Base-by-base conservation (phyloP, 2,329 filamentous ascomycete species). In the Ceratocystis cubensis region DNA sequence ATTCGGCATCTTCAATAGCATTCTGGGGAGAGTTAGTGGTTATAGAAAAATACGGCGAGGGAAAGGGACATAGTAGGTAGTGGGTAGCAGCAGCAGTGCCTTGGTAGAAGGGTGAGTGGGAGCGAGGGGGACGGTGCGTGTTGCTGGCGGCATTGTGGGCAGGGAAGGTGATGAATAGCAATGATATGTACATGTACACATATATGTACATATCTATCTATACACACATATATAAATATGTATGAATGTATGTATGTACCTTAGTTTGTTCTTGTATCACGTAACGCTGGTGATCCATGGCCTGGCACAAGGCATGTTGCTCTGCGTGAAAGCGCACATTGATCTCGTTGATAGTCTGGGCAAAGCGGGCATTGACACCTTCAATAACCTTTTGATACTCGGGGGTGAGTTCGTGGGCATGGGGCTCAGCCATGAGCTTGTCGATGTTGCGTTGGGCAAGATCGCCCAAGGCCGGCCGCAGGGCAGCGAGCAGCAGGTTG, bases 391-490 rank as follows among this genome's bases (percentile, higher is more conserved):
- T 73, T 8, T 75, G 70, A 73, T 83, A 84, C 71, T 86, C 82
- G 5, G 78, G 76, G 13, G 79, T 79, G 69, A 81, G 74, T 71
- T 81, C 79, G 74, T 85, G 78, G 59, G 76, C 78, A 7, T 81
- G 75, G 6, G 81, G 78, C 64, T 84, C 78, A 62, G 80, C 76
- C 69, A 84, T 77, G 67, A 88, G 75, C 67, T 81, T 78, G 62
- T 84, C 81, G 67, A 87, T 75, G 64, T 78, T 81, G 44, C 84
- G 80, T 65, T 84, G 81, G 20, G 85, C 84, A 22, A 90, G 78
- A 72, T 88, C 85, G 67, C 85, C 83, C 15, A 88, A 77, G 8
- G 84, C 80, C 17, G 83, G 82, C 73, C 87, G 88, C 71, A 88
- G 75, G 37, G 82, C 79, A 70, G 83, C 81, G 67, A 84, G 80